Evolutionary conservation across 352 stramenopile genomes (phyloP), one percentile per base, ranked within the genome.

Genomic region (Pythium phragmitis): DNA sequence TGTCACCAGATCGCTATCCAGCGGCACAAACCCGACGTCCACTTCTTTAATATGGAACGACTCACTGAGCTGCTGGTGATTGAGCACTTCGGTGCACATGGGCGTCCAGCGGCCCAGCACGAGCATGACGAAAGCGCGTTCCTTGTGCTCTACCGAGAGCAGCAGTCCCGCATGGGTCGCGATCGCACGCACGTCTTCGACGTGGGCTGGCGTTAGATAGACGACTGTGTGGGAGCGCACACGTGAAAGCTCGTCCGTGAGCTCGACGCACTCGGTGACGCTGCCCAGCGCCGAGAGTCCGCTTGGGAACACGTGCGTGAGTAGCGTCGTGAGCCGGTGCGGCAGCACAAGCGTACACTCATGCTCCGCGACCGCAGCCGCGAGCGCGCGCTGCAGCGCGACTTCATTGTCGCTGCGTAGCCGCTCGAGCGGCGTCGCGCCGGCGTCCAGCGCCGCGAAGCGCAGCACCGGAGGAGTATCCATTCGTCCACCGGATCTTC

Each of bases 1-100:
- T n/a, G 81, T 87, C 21, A 89, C 63, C 21, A 91, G 46, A 36
- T 89, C 80, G 14, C 57, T 63, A 37, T 89, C 82, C 14, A 91
- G 70, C 14, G 82, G 74, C 45, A 91, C 73, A 53, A 88, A 89
- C 4, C 79, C 79, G 56, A 85, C 68, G 7, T 79, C 39, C 30
- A 84, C 60, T 48, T 73, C 51, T 16, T 74, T 69, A 1, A 82
- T 72, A 30, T 80, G 69, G 48, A 90, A 74, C 26, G 60, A 46
- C 34, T 80, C 74, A 19, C 64, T 50, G 14, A 82, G 58, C 30
- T 73, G 28, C 19, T 73, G 63, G 28, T 75, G 53, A 2, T 75
- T 67, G 23, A 90, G 59, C 19, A 75, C 69, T 13, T 85, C 73
- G 28, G 77, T 67, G 54, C 82, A 72, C 56, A 90, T 70, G 7